Percentiles rank a stretch among this genome's conserved stretches.
Conservation (phyloP, 169 alveolate species). For the Eimeria praecox region DNA sequence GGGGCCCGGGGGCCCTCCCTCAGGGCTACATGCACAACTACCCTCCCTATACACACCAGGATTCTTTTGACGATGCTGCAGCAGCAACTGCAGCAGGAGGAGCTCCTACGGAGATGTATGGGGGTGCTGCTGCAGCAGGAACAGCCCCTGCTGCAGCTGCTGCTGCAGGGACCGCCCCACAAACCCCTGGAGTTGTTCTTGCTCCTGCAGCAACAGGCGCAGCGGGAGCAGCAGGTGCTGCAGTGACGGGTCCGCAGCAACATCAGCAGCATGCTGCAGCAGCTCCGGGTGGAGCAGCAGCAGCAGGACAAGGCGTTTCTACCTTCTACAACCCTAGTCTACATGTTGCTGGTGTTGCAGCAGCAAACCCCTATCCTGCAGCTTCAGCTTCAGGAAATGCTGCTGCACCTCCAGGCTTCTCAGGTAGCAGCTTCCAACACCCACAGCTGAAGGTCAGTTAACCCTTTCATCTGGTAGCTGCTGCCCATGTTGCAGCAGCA, state of each 20-base stretch:
- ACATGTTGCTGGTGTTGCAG: conserved; percentile 48
- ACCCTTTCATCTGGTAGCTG: not conserved
- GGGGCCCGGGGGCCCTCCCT: conserved; percentile 64
- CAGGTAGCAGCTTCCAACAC: conserved; percentile 59
- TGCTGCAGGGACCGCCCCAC: conserved; percentile 34
- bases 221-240: conserved; percentile 61
- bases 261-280: conserved; percentile 72
- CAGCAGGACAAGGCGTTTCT: conserved; percentile 61
- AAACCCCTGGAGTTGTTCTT: conserved; percentile 39
- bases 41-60: conserved; percentile 45
- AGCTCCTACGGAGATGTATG: conserved; percentile 58
- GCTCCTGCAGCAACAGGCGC: conserved; percentile 44
- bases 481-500: not conserved
- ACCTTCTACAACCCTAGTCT: conserved; percentile 55
- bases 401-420: conserved; percentile 63
- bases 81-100: conserved; percentile 59
- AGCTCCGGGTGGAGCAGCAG: conserved; percentile 55
- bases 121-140: conserved; percentile 35
- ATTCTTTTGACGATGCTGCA: conserved; percentile 50
- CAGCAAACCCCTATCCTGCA: conserved; percentile 57
- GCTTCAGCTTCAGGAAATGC: conserved; percentile 16
- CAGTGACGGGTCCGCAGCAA: conserved; percentile 43
- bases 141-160: conserved; percentile 54
- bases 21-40: conserved; percentile 65
- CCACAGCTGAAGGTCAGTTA: conserved; percentile 30